Evolutionary conservation across 176 grass and related monocot species (phyloP).

Genomic region (Juncus inflexus): DNA sequence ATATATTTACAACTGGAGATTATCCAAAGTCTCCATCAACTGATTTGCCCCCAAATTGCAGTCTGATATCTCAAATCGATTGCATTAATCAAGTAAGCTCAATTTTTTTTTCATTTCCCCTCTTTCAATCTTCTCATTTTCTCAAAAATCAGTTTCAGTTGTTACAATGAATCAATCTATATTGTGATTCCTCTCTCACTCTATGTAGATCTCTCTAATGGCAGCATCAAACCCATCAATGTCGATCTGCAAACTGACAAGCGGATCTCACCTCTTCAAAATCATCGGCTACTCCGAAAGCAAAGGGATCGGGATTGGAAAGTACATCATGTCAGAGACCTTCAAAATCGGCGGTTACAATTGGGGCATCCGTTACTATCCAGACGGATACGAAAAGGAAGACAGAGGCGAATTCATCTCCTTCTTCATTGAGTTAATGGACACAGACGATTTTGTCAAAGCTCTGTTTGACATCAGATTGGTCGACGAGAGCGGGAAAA

Average conservation of each 20-base stretch:
- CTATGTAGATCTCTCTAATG: not conserved
- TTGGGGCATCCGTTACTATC: constrained; percentile 8
- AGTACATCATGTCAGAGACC: constrained; percentile 9
- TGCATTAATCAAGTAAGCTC: no score
- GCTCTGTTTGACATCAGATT: constrained; percentile 6
- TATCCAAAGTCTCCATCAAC: no score
- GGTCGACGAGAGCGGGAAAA: not conserved
- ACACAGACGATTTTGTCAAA: not conserved
- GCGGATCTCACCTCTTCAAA: constrained; percentile 10
- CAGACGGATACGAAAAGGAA: constrained; percentile 11
- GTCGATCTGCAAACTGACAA: not conserved
- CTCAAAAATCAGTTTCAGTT: no score
- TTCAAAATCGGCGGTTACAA: constrained; percentile 8
- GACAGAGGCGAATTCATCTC: not conserved
- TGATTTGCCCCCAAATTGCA: no score
- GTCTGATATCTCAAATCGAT: no score
- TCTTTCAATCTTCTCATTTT: no score
- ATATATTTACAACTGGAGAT: no score
- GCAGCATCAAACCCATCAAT: not conserved
- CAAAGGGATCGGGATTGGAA: constrained; percentile 10
- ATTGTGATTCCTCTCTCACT: no score
- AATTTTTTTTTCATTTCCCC: no score
- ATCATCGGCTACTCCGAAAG: constrained; percentile 18
- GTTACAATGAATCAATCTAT: no score
- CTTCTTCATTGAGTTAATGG: constrained; percentile 1